Conservation (phyloP, 139 green algal genomes). For the Nannochloris sp. region DNA sequence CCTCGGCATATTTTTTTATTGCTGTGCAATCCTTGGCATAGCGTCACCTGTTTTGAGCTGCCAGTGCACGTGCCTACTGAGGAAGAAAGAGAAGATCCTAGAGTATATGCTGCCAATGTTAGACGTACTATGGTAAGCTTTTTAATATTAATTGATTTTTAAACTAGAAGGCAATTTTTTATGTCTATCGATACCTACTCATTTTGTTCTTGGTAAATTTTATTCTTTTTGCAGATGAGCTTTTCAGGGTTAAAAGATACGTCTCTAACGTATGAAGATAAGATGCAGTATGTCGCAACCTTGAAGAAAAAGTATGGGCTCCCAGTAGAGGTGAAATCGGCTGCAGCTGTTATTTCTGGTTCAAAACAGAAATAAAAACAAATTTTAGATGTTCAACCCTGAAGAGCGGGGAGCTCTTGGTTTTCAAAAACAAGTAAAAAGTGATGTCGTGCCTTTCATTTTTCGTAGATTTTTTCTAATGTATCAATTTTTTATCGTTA, state of each 20-base stretch:
- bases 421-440: too few species aligned
- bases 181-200: neutral
- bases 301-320: conserved; percentile 11
- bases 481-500: too few species aligned
- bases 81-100: conserved; percentile 52
- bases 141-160: neutral
- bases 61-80: conserved; percentile 66
- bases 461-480: too few species aligned
- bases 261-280: conserved; percentile 36
- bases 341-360: too few species aligned
- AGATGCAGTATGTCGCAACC: conserved; percentile 33
- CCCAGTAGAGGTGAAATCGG: too few species aligned
- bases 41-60: conserved; percentile 53
- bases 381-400: too few species aligned
- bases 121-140: conserved; percentile 55
- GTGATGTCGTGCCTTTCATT: too few species aligned
- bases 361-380: too few species aligned
- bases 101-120: conserved; percentile 66
- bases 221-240: conserved; percentile 6
- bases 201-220: neutral
- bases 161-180: neutral
- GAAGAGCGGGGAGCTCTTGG: too few species aligned
- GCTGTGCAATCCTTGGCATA: conserved; percentile 45
- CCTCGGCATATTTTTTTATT: conserved; percentile 67
- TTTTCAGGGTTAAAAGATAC: conserved; percentile 15